These are phyloP conservation scores for Podila clonocystis DNA, from an alignment of 192 early-diverging fungal species.

Conservation along the genomic window DNA sequence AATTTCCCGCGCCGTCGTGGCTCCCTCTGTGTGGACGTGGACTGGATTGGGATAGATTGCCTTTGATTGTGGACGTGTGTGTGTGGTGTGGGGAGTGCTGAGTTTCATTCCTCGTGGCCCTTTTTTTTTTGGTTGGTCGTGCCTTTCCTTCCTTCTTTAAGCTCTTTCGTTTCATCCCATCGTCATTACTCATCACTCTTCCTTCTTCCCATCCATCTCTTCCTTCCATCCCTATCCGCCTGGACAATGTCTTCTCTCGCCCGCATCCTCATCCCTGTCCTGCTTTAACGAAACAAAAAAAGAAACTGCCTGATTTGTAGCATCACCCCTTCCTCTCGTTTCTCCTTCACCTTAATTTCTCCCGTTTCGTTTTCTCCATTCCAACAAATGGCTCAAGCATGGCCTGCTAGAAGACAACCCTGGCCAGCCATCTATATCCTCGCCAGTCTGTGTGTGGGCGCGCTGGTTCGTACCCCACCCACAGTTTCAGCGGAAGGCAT, in stretches of 20 bases:
- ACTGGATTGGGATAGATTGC: too few species aligned
- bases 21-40: too few species aligned
- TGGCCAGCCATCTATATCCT: not conserved
- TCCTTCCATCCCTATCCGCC: not conserved
- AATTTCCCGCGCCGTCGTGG: not conserved
- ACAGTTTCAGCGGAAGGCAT: not conserved
- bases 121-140: not conserved
- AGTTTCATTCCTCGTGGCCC: not conserved
- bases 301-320: not conserved
- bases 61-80: too few species aligned
- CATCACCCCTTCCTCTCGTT: not conserved
- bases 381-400: constrained; percentile 2
- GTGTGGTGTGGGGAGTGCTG: too few species aligned
- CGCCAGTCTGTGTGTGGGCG: not conserved
- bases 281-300: not conserved
- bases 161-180: not conserved
- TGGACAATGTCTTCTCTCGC: too few species aligned
- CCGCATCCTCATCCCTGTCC: not conserved
- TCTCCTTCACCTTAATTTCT: not conserved
- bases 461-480: not conserved
- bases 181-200: too few species aligned
- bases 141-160: not conserved
- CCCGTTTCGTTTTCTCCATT: not conserved
- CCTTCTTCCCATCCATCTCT: not conserved
- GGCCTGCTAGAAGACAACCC: not conserved